phyloP scores from a whole-genome alignment of 2,329 filamentous ascomycete genomes.

The Cladosporium sp. region DNA sequence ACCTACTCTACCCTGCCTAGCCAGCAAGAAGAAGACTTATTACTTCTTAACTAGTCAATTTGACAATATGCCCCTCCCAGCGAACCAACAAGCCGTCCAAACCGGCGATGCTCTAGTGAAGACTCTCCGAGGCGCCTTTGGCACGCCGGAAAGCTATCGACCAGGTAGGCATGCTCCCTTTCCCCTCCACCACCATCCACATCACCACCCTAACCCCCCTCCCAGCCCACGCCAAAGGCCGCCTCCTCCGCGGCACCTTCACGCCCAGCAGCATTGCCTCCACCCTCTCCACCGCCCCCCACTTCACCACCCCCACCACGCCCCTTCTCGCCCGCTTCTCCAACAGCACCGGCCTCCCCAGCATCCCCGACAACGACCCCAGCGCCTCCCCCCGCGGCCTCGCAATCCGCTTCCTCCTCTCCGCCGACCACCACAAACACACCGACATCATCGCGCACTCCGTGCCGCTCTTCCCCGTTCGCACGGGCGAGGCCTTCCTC shows the following conservation, averaged over 20 bases:
- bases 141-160: slow-evolving; percentile 21
- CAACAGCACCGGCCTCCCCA: slow-evolving; percentile 23
- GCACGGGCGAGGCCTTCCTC: slow-evolving; percentile 51
- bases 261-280: slow-evolving; percentile 43
- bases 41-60: too few species aligned
- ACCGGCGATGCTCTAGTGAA: slow-evolving; percentile 22
- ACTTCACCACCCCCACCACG: slow-evolving; percentile 22
- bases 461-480: slow-evolving; percentile 48
- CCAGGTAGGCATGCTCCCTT: slow-evolving; percentile 18
- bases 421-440: slow-evolving; percentile 40
- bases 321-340: slow-evolving; percentile 26
- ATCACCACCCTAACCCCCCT: slow-evolving; percentile 1
- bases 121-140: slow-evolving; percentile 22
- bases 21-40: too few species aligned
- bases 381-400: slow-evolving; percentile 38
- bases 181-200: neutral
- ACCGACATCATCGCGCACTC: slow-evolving; percentile 56
- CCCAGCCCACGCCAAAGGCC: slow-evolving; percentile 53
- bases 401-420: slow-evolving; percentile 46
- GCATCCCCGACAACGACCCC: slow-evolving; percentile 25
- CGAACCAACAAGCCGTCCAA: slow-evolving; percentile 16
- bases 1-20: too few species aligned
- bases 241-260: slow-evolving; percentile 51
- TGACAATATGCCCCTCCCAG: slow-evolving; percentile 28
- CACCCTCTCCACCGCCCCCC: slow-evolving; percentile 33